These are phyloP conservation scores for Ophiostoma perfectum DNA, from an alignment of 2,329 filamentous ascomycete genomes.

Conservation along the genomic window DNA sequence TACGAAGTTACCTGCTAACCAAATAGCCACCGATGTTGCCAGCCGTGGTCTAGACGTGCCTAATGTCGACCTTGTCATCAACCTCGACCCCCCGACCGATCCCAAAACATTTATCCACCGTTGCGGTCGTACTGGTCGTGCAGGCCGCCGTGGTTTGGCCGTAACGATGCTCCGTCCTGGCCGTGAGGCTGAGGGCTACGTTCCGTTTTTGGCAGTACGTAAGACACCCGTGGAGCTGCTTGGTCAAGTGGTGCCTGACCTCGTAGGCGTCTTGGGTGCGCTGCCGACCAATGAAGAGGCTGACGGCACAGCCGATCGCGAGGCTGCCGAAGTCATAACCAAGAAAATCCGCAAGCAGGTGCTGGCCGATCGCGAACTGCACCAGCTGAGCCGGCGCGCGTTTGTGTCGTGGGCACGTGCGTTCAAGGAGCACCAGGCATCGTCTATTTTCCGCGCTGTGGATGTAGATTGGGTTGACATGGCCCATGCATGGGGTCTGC, in stretches of 20 bases:
- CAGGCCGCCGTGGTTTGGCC: constrained; percentile 78
- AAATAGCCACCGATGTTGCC: constrained; percentile 68
- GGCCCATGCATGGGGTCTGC: constrained; percentile 76
- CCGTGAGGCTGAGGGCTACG: constrained; percentile 74
- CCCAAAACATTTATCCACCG: constrained; percentile 95
- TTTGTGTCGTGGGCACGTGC: constrained; percentile 92
- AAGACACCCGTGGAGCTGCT: constrained; percentile 75
- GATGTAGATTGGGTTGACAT: constrained; percentile 83
- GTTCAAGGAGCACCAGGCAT: constrained; percentile 85
- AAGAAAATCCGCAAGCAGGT: constrained; percentile 35
- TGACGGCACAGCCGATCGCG: constrained; percentile 25
- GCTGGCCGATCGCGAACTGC: constrained; percentile 57
- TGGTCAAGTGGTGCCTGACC: constrained; percentile 46
- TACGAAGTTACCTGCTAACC: neutral
- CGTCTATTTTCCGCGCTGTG: constrained; percentile 77
- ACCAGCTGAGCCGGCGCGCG: constrained; percentile 83
- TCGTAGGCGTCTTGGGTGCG: constrained; percentile 42
- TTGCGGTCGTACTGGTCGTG: constrained; percentile 81
- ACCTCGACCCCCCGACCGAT: constrained; percentile 77
- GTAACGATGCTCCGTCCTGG: constrained; percentile 81
- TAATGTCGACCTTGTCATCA: constrained; percentile 83
- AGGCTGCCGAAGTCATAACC: constrained; percentile 48
- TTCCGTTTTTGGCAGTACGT: constrained; percentile 77
- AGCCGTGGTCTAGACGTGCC: constrained; percentile 88
- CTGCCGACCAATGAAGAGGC: constrained; percentile 17